These are phyloP conservation scores for Avena sativa DNA, from an alignment of 176 grass and related monocot genomes.

Conservation along the genomic window DNA sequence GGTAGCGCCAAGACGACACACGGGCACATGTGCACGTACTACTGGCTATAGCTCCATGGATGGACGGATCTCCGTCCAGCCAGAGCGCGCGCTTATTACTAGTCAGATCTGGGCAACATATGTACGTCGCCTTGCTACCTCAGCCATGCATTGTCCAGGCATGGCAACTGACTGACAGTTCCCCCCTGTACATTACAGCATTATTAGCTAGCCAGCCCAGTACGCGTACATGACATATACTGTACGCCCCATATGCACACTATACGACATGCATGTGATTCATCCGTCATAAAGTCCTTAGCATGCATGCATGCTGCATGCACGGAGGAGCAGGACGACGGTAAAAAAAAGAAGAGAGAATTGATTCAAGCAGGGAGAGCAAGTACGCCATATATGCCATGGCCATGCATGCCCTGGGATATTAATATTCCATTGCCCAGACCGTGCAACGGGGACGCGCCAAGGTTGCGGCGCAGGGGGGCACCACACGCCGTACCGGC, in stretches of 20 bases:
- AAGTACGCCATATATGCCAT: background rate
- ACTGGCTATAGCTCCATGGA: background rate
- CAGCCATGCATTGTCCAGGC: constrained; percentile 10
- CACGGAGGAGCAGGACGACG: background rate
- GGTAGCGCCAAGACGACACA: background rate
- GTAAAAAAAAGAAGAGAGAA: constrained; percentile 1
- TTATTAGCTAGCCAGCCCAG: too few relatives aligned
- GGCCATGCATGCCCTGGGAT: background rate
- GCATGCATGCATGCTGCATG: background rate
- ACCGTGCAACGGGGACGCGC: constrained; percentile 42
- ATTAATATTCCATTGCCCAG: constrained; percentile 40
- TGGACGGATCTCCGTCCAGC: background rate
- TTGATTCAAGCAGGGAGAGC: background rate
- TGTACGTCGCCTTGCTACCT: background rate
- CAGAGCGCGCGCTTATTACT: background rate
- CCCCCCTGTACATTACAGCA: background rate
- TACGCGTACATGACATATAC: background rate
- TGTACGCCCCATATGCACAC: background rate
- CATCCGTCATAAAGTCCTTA: background rate
- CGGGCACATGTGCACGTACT: background rate
- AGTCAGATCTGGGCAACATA: constrained; percentile 29
- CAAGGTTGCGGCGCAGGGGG: constrained; percentile 2
- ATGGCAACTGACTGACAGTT: background rate
- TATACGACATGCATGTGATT: background rate
- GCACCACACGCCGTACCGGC: background rate